A percentile compares a stretch with the other conserved stretches of the same genome.
Conservation (phyloP, 305 asterid species). For the Ruellia speciosa region DNA sequence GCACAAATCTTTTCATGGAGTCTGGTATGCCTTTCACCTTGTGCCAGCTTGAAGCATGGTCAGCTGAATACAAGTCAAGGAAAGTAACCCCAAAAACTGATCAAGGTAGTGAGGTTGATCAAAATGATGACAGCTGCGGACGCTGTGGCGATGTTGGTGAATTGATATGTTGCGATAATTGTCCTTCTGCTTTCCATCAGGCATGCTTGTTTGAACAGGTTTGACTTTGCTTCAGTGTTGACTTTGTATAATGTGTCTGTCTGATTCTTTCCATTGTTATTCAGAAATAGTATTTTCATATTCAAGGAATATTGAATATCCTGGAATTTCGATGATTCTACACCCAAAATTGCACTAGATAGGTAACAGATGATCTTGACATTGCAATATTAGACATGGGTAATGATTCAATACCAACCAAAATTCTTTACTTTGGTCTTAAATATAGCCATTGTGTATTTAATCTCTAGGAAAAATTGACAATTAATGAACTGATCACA, state of each 20-base stretch:
- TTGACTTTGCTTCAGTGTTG: constrained; percentile 22
- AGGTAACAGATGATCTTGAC: neutral
- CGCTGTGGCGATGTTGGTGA: constrained; percentile 97
- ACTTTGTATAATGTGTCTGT: constrained; percentile 6
- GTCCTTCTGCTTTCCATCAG: constrained; percentile 96
- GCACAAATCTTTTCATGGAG: constrained; percentile 68
- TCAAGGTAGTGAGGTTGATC: constrained; percentile 58
- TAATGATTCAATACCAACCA: neutral
- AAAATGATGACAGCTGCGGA: constrained; percentile 97
- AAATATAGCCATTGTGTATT: too few relatives aligned
- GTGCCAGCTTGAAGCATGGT: constrained; percentile 98
- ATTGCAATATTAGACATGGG: neutral
- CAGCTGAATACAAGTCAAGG: constrained; percentile 77
- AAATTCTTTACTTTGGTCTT: neutral
- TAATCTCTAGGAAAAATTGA: neutral
- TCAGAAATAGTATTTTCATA: neutral
- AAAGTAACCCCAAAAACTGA: constrained; percentile 43
- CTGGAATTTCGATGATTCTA: neutral
- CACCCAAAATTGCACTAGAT: neutral
- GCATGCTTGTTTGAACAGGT: constrained; percentile 89
- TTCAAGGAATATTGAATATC: neutral
- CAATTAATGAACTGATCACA: neutral
- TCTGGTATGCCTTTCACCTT: constrained; percentile 71
- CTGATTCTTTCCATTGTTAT: constrained; percentile 15
- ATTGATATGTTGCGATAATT: constrained; percentile 89